Evolutionary conservation across 2,329 filamentous ascomycete species (phyloP).

Genomic region (Blastomyces silverae): DNA sequence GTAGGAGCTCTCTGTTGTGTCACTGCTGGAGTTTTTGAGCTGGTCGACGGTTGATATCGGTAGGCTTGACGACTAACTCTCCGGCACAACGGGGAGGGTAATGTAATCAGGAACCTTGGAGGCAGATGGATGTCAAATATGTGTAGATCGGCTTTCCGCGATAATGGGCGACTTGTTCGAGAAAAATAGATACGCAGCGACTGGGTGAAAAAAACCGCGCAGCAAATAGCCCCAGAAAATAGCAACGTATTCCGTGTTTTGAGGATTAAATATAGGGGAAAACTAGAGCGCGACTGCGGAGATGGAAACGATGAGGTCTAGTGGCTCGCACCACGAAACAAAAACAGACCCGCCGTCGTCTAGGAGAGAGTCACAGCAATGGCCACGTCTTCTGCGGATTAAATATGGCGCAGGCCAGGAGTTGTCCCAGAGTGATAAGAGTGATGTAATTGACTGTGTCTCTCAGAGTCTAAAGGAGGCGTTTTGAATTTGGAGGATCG

Average conservation of each 20-base stretch:
- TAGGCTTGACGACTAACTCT: background rate
- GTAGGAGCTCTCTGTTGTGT: conserved; percentile 1
- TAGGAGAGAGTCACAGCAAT: background rate
- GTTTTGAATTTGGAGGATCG: background rate
- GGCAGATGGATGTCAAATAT: background rate
- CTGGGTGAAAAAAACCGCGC: background rate
- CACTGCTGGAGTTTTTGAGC: background rate
- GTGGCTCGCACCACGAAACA: background rate
- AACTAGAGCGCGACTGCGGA: background rate
- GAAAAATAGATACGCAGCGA: background rate
- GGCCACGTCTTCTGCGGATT: background rate
- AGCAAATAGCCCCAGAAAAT: background rate
- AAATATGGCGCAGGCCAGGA: background rate
- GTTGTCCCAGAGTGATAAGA: background rate
- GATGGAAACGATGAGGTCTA: background rate
- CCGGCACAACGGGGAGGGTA: background rate
- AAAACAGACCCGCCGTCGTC: background rate
- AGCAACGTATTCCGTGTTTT: background rate
- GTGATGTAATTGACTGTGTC: background rate
- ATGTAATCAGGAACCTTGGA: too few species aligned
- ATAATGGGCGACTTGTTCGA: background rate
- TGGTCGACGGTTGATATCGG: background rate
- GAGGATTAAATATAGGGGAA: background rate
- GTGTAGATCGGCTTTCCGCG: background rate
- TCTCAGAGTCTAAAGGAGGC: background rate